Conservation (phyloP, 768 basidiomycete species). For the Amanita polypyramis region DNA sequence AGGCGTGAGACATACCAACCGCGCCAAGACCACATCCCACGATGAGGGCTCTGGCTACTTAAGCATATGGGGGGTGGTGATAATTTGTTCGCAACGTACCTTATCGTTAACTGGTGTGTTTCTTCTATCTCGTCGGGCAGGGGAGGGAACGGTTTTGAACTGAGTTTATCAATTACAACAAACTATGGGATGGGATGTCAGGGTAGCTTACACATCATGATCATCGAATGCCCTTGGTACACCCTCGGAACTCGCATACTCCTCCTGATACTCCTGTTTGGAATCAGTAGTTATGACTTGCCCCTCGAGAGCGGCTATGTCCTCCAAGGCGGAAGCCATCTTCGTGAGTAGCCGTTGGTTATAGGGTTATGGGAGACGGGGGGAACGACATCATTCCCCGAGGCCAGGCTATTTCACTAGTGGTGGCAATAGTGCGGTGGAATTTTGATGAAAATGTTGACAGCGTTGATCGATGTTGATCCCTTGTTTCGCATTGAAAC, state of each 20-base stretch:
- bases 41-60: conserved; percentile 27
- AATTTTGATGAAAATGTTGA: too few relatives aligned
- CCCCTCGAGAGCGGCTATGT: background rate
- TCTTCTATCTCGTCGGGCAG: conserved; percentile 37
- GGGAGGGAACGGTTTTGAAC: conserved; percentile 42
- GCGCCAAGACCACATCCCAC: conserved; percentile 43
- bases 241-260: background rate
- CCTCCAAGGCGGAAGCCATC: background rate
- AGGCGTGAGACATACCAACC: conserved; percentile 19
- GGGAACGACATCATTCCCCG: too few relatives aligned
- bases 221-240: background rate
- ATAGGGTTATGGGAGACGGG: too few relatives aligned
- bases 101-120: conserved; percentile 41
- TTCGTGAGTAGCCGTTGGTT: background rate
- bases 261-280: background rate
- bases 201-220: conserved; percentile 6
- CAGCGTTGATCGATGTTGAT: too few relatives aligned
- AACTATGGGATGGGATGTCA: background rate
- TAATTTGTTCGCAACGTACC: conserved; percentile 15
- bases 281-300: background rate
- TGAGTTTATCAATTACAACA: conserved; percentile 7
- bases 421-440: too few relatives aligned
- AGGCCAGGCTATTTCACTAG: too few relatives aligned
- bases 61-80: background rate
- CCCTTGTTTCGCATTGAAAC: too few relatives aligned